Evolutionary conservation across 176 grass and related monocot species (phyloP).

Genomic region (Elymus sibiricus): DNA sequence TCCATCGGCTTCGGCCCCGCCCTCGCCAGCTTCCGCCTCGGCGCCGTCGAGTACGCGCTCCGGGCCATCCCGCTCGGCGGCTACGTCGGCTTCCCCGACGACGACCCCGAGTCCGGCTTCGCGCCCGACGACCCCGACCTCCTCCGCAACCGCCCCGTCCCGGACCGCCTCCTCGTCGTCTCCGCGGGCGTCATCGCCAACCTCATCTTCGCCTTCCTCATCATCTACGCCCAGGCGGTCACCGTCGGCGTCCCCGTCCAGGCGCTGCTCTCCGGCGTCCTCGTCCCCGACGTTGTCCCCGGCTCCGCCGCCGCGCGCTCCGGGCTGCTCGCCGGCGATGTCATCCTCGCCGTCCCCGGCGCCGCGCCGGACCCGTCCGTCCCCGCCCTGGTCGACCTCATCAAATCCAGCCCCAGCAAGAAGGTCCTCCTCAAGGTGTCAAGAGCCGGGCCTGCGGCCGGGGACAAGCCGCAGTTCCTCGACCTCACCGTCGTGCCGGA

Average conservation of each 20-base stretch:
- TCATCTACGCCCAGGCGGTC: constrained; percentile 75
- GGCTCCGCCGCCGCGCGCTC: constrained; percentile 66
- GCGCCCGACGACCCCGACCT: constrained; percentile 83
- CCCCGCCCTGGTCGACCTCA: constrained; percentile 57
- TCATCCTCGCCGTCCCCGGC: constrained; percentile 67
- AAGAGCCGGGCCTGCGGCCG: neutral
- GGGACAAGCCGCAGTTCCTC: constrained; percentile 19
- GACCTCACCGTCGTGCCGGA: constrained; percentile 74
- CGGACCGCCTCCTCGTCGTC: constrained; percentile 87
- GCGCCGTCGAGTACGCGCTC: constrained; percentile 84
- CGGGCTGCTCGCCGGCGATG: constrained; percentile 67
- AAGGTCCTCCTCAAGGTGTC: constrained; percentile 59
- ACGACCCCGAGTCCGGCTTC: constrained; percentile 77
- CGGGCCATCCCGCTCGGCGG: constrained; percentile 94
- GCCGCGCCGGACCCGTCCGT: constrained; percentile 56
- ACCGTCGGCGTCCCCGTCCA: constrained; percentile 84
- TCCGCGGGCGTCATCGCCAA: constrained; percentile 90
- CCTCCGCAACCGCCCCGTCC: constrained; percentile 80
- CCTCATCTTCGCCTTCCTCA: constrained; percentile 78
- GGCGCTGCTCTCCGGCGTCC: constrained; percentile 62
- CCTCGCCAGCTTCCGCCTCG: constrained; percentile 63
- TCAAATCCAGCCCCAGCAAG: constrained; percentile 67
- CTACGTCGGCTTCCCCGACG: constrained; percentile 96
- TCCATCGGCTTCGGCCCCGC: constrained; percentile 86
- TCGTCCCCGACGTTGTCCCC: constrained; percentile 74